Conservation (phyloP, 352 stramenopile genomes). For the Pythium inflatum region DNA sequence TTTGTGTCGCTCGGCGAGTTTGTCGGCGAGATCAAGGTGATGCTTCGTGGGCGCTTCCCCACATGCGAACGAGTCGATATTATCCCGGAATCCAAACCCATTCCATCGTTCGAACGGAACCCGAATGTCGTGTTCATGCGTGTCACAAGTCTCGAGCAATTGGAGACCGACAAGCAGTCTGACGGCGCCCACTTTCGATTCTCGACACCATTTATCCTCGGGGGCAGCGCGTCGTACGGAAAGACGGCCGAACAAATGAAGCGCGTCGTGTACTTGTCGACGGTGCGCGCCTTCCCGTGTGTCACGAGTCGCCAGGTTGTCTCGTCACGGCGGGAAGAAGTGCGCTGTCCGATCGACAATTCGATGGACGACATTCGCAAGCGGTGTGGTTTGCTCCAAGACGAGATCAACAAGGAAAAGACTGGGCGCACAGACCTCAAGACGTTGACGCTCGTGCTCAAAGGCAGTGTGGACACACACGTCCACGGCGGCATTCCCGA, state of each 20-base stretch:
- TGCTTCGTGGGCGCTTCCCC: slow-evolving; percentile 55
- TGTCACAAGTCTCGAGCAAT: slow-evolving; percentile 38
- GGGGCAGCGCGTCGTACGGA: slow-evolving; percentile 50
- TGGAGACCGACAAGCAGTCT: neutral
- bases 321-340: slow-evolving; percentile 38
- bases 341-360: slow-evolving; percentile 72
- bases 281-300: slow-evolving; percentile 53
- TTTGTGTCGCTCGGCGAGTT: slow-evolving; percentile 75
- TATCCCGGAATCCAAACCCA: slow-evolving; percentile 54
- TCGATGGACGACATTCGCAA: slow-evolving; percentile 81
- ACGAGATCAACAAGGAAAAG: slow-evolving; percentile 61
- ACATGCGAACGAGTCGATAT: slow-evolving; percentile 66
- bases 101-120: slow-evolving; percentile 42
- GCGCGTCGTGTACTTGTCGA: slow-evolving; percentile 56
- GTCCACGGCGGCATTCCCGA: slow-evolving; percentile 77
- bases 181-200: slow-evolving; percentile 47
- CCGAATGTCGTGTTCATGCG: slow-evolving; percentile 68
- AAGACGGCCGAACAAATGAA: slow-evolving; percentile 77
- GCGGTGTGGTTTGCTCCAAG: slow-evolving; percentile 53
- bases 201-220: slow-evolving; percentile 57
- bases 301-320: slow-evolving; percentile 55
- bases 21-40: slow-evolving; percentile 60
- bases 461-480: slow-evolving; percentile 80
- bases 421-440: slow-evolving; percentile 61
- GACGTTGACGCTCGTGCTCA: slow-evolving; percentile 76